Evolutionary conservation across 139 green algal genomes (phyloP).

Genomic region (Parachlorella kessleri): DNA sequence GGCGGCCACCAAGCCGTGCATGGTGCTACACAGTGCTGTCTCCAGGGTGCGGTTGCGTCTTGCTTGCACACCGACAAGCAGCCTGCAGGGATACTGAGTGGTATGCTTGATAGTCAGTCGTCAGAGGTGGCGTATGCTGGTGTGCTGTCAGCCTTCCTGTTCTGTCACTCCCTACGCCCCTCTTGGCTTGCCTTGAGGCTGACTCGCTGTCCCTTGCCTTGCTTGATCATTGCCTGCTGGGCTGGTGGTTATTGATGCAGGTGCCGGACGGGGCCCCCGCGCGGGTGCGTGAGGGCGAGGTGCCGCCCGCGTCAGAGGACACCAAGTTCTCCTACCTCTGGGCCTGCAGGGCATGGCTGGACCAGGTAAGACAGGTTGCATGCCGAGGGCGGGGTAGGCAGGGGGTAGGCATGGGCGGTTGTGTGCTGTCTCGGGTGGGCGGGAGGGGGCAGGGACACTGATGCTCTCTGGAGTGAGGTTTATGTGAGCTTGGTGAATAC

Average conservation of each 20-base stretch:
- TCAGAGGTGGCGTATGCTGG: too few species aligned
- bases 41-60: too few species aligned
- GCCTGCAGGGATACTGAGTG: too few species aligned
- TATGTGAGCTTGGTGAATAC: too few species aligned
- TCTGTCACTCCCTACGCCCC: neutral
- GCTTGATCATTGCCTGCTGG: neutral
- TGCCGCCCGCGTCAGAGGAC: slow-evolving; percentile 59
- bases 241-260: too few species aligned
- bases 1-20: too few species aligned
- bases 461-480: neutral
- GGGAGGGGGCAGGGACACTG: neutral
- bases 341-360: slow-evolving; percentile 60
- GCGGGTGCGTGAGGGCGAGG: slow-evolving; percentile 56
- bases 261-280: slow-evolving; percentile 75
- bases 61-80: too few species aligned
- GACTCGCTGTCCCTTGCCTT: neutral
- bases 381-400: neutral
- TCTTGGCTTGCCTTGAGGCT: neutral
- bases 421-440: neutral
- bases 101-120: too few species aligned
- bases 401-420: neutral
- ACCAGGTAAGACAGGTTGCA: slow-evolving; percentile 27
- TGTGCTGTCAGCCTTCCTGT: too few species aligned
- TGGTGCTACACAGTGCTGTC: too few species aligned
- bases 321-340: slow-evolving; percentile 84